These are phyloP conservation scores for Herpetospermum pedunculosum DNA, from an alignment of 306 rosid genomes.

Conservation along the genomic window DNA sequence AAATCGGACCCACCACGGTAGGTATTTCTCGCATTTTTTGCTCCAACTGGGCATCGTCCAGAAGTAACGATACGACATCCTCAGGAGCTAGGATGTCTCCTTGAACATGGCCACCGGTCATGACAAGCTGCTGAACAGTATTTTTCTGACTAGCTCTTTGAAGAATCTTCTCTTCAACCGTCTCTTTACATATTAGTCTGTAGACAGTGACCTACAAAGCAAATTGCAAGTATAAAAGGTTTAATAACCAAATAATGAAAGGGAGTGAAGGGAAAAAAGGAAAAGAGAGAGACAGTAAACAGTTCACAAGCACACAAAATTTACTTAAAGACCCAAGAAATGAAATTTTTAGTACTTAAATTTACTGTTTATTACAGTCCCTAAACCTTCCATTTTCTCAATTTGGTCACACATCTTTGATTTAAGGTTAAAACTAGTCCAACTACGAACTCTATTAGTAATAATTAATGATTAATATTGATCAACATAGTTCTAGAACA, in stretches of 20 bases:
- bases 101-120: slow-evolving; percentile 97
- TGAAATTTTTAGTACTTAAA: background rate
- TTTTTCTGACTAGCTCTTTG: slow-evolving; percentile 94
- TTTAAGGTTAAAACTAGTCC: background rate
- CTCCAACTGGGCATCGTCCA: slow-evolving; percentile 91
- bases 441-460: background rate
- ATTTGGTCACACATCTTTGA: background rate
- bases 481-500: background rate
- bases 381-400: background rate
- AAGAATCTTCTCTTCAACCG: slow-evolving; percentile 98
- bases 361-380: background rate
- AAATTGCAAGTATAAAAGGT: background rate
- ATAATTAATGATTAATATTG: background rate
- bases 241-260: background rate
- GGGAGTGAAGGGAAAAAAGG: background rate
- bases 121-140: slow-evolving; percentile 96
- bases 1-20: slow-evolving; percentile 45
- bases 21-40: slow-evolving; percentile 81
- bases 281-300: background rate
- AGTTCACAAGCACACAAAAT: background rate
- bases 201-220: slow-evolving; percentile 73
- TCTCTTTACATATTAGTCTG: slow-evolving; percentile 94
- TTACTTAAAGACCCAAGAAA: background rate
- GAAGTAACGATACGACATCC: slow-evolving; percentile 91
- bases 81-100: slow-evolving; percentile 97